Base-by-base conservation (phyloP, 257 asterid species). In the Sherardia arvensis region DNA sequence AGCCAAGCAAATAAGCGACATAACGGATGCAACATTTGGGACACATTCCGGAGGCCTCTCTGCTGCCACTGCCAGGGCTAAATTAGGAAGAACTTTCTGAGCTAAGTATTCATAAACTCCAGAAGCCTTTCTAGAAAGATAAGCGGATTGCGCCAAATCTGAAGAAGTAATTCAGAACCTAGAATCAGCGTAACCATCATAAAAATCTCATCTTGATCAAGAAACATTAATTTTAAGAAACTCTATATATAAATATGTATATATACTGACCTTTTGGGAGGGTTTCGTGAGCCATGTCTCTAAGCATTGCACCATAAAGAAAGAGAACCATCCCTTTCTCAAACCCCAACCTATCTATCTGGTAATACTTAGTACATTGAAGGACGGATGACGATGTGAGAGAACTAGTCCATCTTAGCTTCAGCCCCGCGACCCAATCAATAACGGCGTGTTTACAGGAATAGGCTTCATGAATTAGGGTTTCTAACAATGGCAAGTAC, bases 141-240 rank as follows among this genome's bases (percentile, higher is more conserved):
- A 60, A 10, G 87, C 77, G 10, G 95, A 83, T 75, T 83, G 86
- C 56, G 80, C 94, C 47, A 83, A 67, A 78, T 85, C 95, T 87
- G 17, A 77, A 18, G 73, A 77, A 5, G 57, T 71, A 1, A 36
- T 47, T 23, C n/a, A 27, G n/a, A 56, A 25, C 14, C 22, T 34
- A 55, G 69, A 63, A 56, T 38, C 26, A 66, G 59, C 32, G 43
- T 34, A 54, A 33, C 56, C 20, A 11, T 25, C 60, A 53, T 2
- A 43, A 43, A 15, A 43, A 43, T 4, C 51, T 43, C 29, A 32
- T 43, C 21, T 34, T 12, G 25, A 22, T 60, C 27, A 57, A 61
- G 40, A 8, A 68, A 2, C 45, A 4, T n/a, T 1, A 38, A n/a
- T n/a, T n/a, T 10, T 38, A 48, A 69, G 26, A 29, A 60, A 30